These are phyloP conservation scores for Pythium periplocum DNA, from an alignment of 352 stramenopile species.

Conservation along the genomic window DNA sequence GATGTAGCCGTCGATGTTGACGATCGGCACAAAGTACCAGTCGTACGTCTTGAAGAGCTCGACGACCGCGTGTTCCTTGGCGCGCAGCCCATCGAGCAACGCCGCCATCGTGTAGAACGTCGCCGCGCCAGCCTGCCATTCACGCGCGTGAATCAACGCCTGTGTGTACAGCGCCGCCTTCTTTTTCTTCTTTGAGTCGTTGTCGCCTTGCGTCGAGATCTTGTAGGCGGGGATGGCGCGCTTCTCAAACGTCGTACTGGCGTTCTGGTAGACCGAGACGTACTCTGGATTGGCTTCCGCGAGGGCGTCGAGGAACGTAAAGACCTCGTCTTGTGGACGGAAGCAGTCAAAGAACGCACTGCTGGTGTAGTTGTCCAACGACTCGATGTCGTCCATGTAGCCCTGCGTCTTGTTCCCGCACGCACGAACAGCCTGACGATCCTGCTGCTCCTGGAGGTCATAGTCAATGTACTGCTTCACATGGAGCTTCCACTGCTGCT, in stretches of 20 bases:
- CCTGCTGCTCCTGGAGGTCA: conserved; percentile 24
- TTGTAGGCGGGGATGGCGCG: conserved; percentile 54
- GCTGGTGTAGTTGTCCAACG: conserved; percentile 24
- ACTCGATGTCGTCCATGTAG: conserved; percentile 23
- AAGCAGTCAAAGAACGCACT: conserved; percentile 75
- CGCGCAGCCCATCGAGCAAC: conserved; percentile 16
- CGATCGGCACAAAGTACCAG: conserved; percentile 76
- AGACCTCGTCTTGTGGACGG: conserved; percentile 50
- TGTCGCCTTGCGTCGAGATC: conserved; percentile 29
- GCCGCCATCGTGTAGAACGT: conserved; percentile 19
- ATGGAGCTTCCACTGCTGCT: conserved; percentile 11
- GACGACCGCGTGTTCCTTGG: not conserved
- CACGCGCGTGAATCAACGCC: conserved; percentile 45
- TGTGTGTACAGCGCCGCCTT: conserved; percentile 59
- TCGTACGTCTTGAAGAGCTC: conserved; percentile 37
- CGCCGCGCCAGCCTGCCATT: conserved; percentile 21
- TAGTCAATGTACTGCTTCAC: conserved; percentile 24
- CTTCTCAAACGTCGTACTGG: conserved; percentile 49
- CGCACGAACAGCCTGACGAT: conserved; percentile 34
- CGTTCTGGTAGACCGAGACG: conserved; percentile 44
- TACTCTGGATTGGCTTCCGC: conserved; percentile 34
- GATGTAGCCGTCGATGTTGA: conserved; percentile 79
- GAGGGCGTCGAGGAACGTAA: conserved; percentile 53
- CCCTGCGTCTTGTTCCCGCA: conserved; percentile 44
- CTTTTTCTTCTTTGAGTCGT: conserved; percentile 1